Percentiles rank a stretch among this genome's conserved stretches.
Conservation (phyloP, 345 rosid genomes). For the Microthlaspi erraticum region DNA sequence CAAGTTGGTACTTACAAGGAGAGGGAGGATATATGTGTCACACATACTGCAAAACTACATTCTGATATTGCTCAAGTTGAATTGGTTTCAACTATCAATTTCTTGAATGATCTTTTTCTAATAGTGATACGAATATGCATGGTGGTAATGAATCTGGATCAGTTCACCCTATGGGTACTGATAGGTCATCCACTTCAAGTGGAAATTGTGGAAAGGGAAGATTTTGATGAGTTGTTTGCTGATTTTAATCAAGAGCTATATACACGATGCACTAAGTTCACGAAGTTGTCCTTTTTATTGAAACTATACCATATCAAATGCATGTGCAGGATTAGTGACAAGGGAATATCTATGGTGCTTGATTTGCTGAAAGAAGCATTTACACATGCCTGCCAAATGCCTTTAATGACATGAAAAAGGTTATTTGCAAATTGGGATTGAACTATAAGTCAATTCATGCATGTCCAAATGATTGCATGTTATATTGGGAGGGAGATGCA, state of each 20-base stretch:
- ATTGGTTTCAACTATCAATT: no score
- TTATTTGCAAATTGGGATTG: not conserved
- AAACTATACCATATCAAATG: not conserved
- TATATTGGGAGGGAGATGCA: not conserved
- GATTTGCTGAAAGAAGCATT: constrained; percentile 8
- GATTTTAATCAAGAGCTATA: not conserved
- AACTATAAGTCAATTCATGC: not conserved
- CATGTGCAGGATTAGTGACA: constrained; percentile 4
- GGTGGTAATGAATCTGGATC: no score
- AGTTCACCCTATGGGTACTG: no score
- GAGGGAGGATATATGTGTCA: no score
- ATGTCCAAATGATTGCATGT: constrained; percentile 17
- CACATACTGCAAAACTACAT: no score
- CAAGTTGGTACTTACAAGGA: no score
- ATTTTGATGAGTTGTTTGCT: not conserved
- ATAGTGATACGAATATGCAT: no score
- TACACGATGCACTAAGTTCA: not conserved
- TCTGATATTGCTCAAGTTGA: no score
- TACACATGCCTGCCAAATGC: not conserved
- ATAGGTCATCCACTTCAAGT: no score
- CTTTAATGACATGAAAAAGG: not conserved
- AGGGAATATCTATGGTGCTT: not conserved
- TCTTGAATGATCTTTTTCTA: no score
- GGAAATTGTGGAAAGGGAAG: no score
- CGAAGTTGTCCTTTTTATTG: not conserved